phyloP scores from a whole-genome alignment of 306 rosid species.

The Purshia tridentata region DNA sequence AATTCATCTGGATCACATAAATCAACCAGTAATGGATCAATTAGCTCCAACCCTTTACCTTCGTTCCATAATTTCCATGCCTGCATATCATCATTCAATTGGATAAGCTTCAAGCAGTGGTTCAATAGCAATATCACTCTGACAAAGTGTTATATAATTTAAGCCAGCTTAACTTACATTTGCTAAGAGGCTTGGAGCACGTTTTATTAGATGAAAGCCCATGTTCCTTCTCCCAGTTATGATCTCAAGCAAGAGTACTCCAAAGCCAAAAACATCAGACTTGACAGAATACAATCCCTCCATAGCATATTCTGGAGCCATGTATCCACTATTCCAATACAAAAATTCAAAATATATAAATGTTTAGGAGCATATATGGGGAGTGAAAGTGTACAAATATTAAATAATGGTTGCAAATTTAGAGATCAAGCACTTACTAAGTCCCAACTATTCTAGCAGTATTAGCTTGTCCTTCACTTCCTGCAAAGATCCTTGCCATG shows the following conservation, averaged over 20 bases:
- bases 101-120: neutral
- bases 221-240: slow-evolving; percentile 33
- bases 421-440: slow-evolving; percentile 39
- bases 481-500: slow-evolving; percentile 54
- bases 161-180: slow-evolving; percentile 12
- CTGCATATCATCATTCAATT: slow-evolving; percentile 21
- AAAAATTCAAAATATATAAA: neutral
- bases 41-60: slow-evolving; percentile 25
- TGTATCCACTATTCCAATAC: slow-evolving; percentile 39
- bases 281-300: slow-evolving; percentile 40
- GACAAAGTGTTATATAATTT: neutral
- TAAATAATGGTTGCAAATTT: neutral
- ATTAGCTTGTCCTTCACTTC: slow-evolving; percentile 37
- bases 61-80: slow-evolving; percentile 52
- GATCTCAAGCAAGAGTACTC: slow-evolving; percentile 50
- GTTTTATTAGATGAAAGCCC: slow-evolving; percentile 5
- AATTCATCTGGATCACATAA: slow-evolving; percentile 29
- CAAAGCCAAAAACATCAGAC: slow-evolving; percentile 50
- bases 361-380: too few relatives aligned
- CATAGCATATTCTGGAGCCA: slow-evolving; percentile 54
- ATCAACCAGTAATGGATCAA: slow-evolving; percentile 20
- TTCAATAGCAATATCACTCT: neutral
- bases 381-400: too few relatives aligned
- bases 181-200: slow-evolving; percentile 1
- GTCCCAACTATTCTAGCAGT: slow-evolving; percentile 63